Evolutionary conservation across 495 filamentous ascomycete species (phyloP).

Genomic region (Aspergillus wentii): DNA sequence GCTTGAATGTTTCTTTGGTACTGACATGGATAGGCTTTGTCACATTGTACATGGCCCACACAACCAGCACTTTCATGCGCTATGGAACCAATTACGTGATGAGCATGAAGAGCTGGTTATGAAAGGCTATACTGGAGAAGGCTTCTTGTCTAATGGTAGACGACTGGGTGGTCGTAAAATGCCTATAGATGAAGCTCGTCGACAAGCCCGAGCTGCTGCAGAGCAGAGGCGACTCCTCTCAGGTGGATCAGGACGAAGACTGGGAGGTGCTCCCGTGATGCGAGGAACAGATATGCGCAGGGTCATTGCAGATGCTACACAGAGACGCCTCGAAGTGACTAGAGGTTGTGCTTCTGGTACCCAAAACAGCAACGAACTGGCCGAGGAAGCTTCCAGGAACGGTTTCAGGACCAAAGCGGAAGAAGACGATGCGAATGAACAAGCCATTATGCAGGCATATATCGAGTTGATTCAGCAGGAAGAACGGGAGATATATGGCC

Average conservation of each 20-base stretch:
- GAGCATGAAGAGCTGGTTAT: constrained; percentile 69
- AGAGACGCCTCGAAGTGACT: constrained; percentile 60
- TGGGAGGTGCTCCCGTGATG: constrained; percentile 62
- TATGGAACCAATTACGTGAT: constrained; percentile 85
- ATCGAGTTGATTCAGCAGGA: constrained; percentile 84
- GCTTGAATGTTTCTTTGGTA: neutral
- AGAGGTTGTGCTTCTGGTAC: constrained; percentile 74
- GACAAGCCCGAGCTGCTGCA: constrained; percentile 69
- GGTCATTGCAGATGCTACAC: constrained; percentile 68
- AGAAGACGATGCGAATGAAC: constrained; percentile 85
- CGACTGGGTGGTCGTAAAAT: constrained; percentile 65
- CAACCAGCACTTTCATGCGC: constrained; percentile 71
- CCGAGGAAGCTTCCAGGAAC: constrained; percentile 63
- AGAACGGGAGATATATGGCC: constrained; percentile 68
- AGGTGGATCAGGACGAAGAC: constrained; percentile 63
- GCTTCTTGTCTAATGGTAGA: constrained; percentile 73
- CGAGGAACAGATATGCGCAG: constrained; percentile 68
- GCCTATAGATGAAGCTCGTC: constrained; percentile 68
- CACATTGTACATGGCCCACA: constrained; percentile 85
- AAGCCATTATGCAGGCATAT: constrained; percentile 81
- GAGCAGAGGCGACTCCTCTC: constrained; percentile 59
- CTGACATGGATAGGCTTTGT: constrained; percentile 48
- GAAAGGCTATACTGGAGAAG: constrained; percentile 90
- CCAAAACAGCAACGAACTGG: constrained; percentile 50
- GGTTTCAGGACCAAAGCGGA: constrained; percentile 81